Evolutionary conservation across 495 filamentous ascomycete species (phyloP).

Genomic region (Podospora didyma): DNA sequence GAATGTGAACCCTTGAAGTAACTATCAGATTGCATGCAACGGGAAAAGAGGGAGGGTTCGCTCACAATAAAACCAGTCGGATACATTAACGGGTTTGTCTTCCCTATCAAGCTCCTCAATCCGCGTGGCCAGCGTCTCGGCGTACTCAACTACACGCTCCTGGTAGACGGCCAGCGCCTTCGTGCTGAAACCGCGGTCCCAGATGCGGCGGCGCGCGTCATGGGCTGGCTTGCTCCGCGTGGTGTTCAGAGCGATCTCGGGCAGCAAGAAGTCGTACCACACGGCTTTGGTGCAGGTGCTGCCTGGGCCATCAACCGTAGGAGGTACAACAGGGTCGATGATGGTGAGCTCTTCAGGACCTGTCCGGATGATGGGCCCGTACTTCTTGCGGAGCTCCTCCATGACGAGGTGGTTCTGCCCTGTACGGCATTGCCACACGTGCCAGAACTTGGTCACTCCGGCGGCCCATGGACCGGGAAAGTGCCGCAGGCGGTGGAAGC

Average conservation of each 20-base stretch:
- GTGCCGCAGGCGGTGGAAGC: conserved; percentile 39
- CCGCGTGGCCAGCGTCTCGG: too few species aligned
- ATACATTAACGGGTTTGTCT: too few species aligned
- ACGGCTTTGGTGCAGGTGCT: conserved; percentile 23
- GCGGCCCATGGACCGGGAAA: conserved; percentile 45
- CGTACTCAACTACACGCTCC: too few species aligned
- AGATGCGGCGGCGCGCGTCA: not conserved
- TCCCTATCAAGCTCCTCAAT: too few species aligned
- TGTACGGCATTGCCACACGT: conserved; percentile 22
- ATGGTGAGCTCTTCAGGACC: conserved; percentile 34
- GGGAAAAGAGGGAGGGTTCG: conserved; percentile 21
- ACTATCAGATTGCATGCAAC: too few species aligned
- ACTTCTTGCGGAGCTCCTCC: conserved; percentile 26
- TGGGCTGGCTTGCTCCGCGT: not conserved
- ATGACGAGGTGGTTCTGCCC: conserved; percentile 33
- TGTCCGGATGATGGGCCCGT: conserved; percentile 35
- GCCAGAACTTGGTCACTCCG: conserved; percentile 35
- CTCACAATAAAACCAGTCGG: too few species aligned
- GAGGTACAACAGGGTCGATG: conserved; percentile 26
- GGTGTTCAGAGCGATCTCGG: not conserved
- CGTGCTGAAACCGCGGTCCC: not conserved
- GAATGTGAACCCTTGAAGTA: conserved; percentile 23
- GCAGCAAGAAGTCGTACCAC: not conserved
- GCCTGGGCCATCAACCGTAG: conserved; percentile 26
- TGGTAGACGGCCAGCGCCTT: too few species aligned